Evolutionary conservation across 2,329 filamentous ascomycete genomes (phyloP).

Genomic region (Scleromitrula shiraiana): DNA sequence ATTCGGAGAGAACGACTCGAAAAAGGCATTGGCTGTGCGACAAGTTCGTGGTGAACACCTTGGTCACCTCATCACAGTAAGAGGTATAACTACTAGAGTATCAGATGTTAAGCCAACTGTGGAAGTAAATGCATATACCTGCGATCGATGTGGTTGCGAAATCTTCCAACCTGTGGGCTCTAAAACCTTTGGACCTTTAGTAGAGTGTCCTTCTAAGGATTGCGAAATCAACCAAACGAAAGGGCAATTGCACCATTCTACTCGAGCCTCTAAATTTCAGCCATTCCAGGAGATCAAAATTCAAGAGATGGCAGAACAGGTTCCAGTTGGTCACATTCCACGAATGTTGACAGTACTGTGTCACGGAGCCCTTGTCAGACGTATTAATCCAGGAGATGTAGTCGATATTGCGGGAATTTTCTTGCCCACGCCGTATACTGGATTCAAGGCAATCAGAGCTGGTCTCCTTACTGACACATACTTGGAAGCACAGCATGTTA

Average conservation of each 20-base stretch:
- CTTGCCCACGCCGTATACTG: constrained; percentile 95
- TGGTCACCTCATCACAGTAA: constrained; percentile 85
- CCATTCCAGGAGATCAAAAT: constrained; percentile 99
- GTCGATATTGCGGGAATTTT: constrained; percentile 94
- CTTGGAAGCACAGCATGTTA: constrained; percentile 85
- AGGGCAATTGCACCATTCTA: constrained; percentile 87
- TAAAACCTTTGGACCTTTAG: constrained; percentile 82
- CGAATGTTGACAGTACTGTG: constrained; percentile 84
- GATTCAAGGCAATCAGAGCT: constrained; percentile 93
- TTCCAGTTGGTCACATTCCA: constrained; percentile 95
- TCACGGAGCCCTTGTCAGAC: constrained; percentile 75
- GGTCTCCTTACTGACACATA: constrained; percentile 97
- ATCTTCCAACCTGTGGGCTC: constrained; percentile 94
- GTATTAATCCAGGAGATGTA: constrained; percentile 88
- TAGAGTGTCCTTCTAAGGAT: constrained; percentile 80
- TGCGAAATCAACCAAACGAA: constrained; percentile 87
- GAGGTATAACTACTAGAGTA: constrained; percentile 88
- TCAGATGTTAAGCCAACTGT: constrained; percentile 97
- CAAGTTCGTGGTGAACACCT: constrained; percentile 90
- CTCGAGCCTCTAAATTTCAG: constrained; percentile 92
- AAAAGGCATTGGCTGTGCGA: constrained; percentile 74
- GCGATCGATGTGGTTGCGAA: constrained; percentile 91
- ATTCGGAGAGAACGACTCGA: constrained; percentile 51
- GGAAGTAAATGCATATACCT: constrained; percentile 97
- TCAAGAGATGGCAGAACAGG: constrained; percentile 98